Conservation (phyloP, 2,329 filamentous ascomycete species). For the Aureobasidium lini region DNA sequence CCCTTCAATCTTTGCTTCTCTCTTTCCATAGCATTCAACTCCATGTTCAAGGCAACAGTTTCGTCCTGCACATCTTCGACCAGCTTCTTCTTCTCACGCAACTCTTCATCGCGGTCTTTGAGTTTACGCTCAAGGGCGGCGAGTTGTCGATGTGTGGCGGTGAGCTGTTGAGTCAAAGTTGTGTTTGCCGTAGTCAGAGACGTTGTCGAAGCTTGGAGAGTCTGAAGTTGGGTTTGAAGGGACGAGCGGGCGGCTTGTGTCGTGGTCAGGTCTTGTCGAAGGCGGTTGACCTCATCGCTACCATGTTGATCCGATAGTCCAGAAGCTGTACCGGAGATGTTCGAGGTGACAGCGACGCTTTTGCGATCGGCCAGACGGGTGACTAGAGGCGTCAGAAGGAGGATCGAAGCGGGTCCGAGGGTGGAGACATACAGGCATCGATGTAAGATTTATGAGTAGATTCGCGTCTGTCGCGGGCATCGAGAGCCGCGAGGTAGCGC, state of each 20-base stretch:
- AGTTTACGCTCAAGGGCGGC: conserved; percentile 57
- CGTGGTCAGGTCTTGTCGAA: conserved; percentile 49
- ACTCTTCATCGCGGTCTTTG: conserved; percentile 76
- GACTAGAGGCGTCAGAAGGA: conserved; percentile 26
- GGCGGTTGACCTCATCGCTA: conserved; percentile 25
- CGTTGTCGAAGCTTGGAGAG: conserved; percentile 12
- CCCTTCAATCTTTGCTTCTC: conserved; percentile 61
- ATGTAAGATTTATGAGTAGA: conserved; percentile 61
- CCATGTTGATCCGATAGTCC: conserved; percentile 9
- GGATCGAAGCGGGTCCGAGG: conserved; percentile 16
- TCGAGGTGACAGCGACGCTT: conserved; percentile 23
- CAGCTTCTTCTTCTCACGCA: conserved; percentile 74
- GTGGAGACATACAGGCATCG: conserved; percentile 59
- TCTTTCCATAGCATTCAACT: conserved; percentile 80
- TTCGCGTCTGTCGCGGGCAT: conserved; percentile 63
- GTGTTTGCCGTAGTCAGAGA: conserved; percentile 61
- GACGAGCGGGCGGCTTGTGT: conserved; percentile 16
- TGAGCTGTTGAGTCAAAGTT: conserved; percentile 62
- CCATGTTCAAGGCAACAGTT: conserved; percentile 76
- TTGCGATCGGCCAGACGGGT: conserved; percentile 40
- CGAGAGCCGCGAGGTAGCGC: conserved; percentile 70
- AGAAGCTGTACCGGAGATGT: conserved; percentile 15
- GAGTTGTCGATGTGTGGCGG: conserved; percentile 59
- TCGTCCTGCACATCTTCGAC: conserved; percentile 89
- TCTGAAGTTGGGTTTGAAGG: conserved; percentile 41